Evolutionary conservation across 1,139 yeast species (phyloP).

Genomic region (Kazachstania sp.): DNA sequence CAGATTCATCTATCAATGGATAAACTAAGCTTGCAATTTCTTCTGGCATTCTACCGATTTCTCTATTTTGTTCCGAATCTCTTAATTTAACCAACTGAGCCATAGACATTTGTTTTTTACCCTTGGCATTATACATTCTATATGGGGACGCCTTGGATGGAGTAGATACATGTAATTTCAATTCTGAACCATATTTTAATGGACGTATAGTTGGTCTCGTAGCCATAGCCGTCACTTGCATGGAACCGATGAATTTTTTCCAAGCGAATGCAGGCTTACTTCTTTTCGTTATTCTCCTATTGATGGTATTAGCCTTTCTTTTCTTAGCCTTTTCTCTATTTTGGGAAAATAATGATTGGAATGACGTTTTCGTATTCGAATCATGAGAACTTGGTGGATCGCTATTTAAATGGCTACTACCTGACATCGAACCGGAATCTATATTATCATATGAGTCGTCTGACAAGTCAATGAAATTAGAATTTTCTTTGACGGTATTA

Average conservation of each 20-base stretch:
- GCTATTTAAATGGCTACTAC: background rate
- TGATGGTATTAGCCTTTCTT: slow-evolving; percentile 4
- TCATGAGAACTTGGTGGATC: background rate
- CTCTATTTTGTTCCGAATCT: slow-evolving; percentile 35
- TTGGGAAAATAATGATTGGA: background rate
- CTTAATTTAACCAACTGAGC: slow-evolving; percentile 22
- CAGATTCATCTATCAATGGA: slow-evolving; percentile 52
- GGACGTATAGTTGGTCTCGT: slow-evolving; percentile 61
- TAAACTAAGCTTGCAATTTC: slow-evolving; percentile 60
- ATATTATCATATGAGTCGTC: background rate
- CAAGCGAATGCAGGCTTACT: slow-evolving; percentile 14
- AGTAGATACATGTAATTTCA: slow-evolving; percentile 33
- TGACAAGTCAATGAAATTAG: background rate
- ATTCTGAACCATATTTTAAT: slow-evolving; percentile 42
- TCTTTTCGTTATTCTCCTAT: slow-evolving; percentile 1
- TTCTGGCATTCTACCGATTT: slow-evolving; percentile 71
- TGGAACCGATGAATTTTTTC: slow-evolving; percentile 54
- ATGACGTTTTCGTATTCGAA: background rate
- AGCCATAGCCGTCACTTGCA: slow-evolving; percentile 74
- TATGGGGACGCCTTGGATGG: slow-evolving; percentile 28
- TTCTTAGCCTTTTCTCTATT: background rate
- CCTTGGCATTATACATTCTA: slow-evolving; percentile 21
- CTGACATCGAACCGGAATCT: too few species aligned
- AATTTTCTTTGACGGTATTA: background rate
- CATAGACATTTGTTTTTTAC: slow-evolving; percentile 18